Base-by-base conservation (phyloP, 768 basidiomycete genomes). In the Galerina sulciceps region DNA sequence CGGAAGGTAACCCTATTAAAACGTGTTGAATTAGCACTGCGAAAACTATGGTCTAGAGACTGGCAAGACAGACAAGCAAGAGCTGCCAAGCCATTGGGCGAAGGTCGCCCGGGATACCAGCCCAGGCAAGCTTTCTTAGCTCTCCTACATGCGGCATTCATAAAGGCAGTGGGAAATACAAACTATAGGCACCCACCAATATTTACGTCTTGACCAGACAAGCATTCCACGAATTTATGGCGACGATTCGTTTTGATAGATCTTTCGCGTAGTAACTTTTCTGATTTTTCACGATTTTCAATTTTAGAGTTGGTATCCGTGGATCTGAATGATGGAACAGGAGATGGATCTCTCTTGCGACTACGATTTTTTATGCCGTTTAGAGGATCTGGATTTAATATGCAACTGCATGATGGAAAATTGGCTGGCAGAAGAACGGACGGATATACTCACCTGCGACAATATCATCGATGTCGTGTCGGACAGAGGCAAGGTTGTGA, bases 51-150 rank as follows among this genome's bases (percentile, higher is more conserved):
- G 17, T 26, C 43, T 36, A 55, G 43, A 17, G 55, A 45, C 6
- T 15, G 26, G 37, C 13, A 40, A 40, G 20, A 79, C 91, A 64
- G 69, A 96, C 95, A 38, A 99, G 85, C 34, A 99, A 81, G 47
- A 98, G 79, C 69, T 94, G 94, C 97, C 97, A 99, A 22, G 89
- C 91, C 69, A 97, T 84, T 0, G 94, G 93, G 40, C 97, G 84
- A 23, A 99, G 78, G 65, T 95, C 92, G 55, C 73, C 71, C 0
- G 97, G 96, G 22, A 98, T 91, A 20, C 97, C 97, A 50, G 90
- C 89, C 97, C 97, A 99, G 17, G 95, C 89, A 47, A 97, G 83
- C 68, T 94, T 94, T 47, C 95, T 83, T 60, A 99, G 79, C 70
- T 94, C 92, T 17, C 85, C 92, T 91, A 14, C 18, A 26, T 48